Percentiles rank a stretch among this genome's conserved stretches.
Evolutionary conservation across 345 rosid genomes (phyloP).

Genomic region (Ricinus communis): DNA sequence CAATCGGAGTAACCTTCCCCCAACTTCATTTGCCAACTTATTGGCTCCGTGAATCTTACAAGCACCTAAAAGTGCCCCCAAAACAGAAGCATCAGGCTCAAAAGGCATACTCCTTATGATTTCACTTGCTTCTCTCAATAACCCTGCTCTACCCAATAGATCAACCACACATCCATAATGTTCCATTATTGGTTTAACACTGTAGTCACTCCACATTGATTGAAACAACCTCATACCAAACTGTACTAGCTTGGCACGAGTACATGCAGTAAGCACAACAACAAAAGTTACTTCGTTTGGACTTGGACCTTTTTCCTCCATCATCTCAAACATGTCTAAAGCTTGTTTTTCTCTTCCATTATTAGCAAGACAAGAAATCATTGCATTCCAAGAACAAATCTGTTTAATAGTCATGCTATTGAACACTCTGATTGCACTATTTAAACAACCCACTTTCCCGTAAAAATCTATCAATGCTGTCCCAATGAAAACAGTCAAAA

Average conservation of each 20-base stretch:
- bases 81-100: slow-evolving; percentile 59
- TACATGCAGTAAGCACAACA: slow-evolving; percentile 66
- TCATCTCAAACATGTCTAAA: slow-evolving; percentile 53
- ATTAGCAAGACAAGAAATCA: slow-evolving; percentile 54
- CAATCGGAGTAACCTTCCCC: slow-evolving; percentile 43
- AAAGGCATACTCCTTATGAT: slow-evolving; percentile 53
- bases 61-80: slow-evolving; percentile 70
- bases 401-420: slow-evolving; percentile 29
- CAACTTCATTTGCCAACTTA: slow-evolving; percentile 52
- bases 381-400: slow-evolving; percentile 74
- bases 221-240: slow-evolving; percentile 47
- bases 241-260: slow-evolving; percentile 49
- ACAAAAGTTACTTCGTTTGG: slow-evolving; percentile 64
- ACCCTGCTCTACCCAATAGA: slow-evolving; percentile 74
- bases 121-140: slow-evolving; percentile 51
- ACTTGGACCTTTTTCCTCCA: slow-evolving; percentile 33
- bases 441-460: slow-evolving; percentile 53
- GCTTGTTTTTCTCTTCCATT: slow-evolving; percentile 52
- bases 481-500: slow-evolving; percentile 38
- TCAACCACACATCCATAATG: slow-evolving; percentile 80
- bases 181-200: slow-evolving; percentile 54
- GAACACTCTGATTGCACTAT: slow-evolving; percentile 41
- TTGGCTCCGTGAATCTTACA: slow-evolving; percentile 64
- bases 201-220: slow-evolving; percentile 37
- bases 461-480: slow-evolving; percentile 68